Conservation (phyloP, 2,329 filamentous ascomycete species). For the Penicillium sp. region DNA sequence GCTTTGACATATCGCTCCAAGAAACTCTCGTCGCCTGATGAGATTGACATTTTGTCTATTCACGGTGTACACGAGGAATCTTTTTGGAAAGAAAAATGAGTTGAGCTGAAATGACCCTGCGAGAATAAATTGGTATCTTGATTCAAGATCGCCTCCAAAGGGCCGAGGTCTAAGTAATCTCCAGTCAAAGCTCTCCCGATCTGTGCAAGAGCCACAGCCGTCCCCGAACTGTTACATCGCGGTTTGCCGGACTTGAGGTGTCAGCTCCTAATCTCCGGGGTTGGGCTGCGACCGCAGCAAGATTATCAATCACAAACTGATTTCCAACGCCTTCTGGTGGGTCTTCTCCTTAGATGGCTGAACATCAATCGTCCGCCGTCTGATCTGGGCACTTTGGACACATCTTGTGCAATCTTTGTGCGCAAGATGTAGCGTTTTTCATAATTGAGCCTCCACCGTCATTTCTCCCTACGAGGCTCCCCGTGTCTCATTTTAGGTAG, state of each 20-base stretch:
- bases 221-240: background rate
- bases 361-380: background rate
- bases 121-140: too few species aligned
- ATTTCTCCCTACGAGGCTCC: background rate
- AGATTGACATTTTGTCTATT: background rate
- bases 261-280: background rate
- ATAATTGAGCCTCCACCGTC: background rate
- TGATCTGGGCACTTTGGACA: background rate
- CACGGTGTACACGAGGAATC: background rate
- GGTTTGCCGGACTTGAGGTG: background rate
- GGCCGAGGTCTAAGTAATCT: background rate
- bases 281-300: background rate
- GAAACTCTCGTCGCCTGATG: background rate
- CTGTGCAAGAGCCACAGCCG: constrained; percentile 4
- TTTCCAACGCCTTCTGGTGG: background rate
- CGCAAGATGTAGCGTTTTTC: background rate
- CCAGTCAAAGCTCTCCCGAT: background rate
- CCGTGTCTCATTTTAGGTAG: background rate
- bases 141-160: too few species aligned
- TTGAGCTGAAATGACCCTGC: too few species aligned
- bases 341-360: background rate
- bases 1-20: constrained; percentile 2
- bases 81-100: background rate
- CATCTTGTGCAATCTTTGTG: background rate
- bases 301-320: background rate